These are phyloP conservation scores for Boletus sensibilis DNA, from an alignment of 768 basidiomycete species.

Conservation along the genomic window DNA sequence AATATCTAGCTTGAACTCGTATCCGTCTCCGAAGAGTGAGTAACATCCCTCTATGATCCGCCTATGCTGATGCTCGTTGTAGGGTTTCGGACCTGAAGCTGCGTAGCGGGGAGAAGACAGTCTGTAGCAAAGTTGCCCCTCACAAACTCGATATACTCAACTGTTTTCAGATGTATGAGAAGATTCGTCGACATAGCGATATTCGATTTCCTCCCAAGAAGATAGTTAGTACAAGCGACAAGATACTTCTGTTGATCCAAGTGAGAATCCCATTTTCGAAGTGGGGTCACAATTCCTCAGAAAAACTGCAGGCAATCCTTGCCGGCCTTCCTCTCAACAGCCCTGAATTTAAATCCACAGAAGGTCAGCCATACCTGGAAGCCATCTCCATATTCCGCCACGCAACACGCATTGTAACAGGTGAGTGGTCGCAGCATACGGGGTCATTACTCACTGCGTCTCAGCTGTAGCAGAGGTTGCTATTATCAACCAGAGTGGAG, in stretches of 20 bases:
- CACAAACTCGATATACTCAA: not conserved
- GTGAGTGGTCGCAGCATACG: constrained; percentile 35
- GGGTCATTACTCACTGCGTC: constrained; percentile 5
- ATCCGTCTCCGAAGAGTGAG: constrained; percentile 65
- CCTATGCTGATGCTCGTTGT: constrained; percentile 1
- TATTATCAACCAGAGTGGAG: constrained; percentile 60
- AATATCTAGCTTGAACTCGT: constrained; percentile 59
- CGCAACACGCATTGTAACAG: constrained; percentile 71
- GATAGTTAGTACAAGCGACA: constrained; percentile 68
- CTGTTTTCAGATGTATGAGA: constrained; percentile 53
- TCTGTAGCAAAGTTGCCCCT: constrained; percentile 23
- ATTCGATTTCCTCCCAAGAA: constrained; percentile 77
- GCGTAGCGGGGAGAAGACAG: constrained; percentile 74
- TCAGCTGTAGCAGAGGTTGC: constrained; percentile 79
- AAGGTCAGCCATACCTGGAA: constrained; percentile 73
- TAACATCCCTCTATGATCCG: not conserved
- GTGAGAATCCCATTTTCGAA: constrained; percentile 34
- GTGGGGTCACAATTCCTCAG: not conserved
- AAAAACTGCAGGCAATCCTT: constrained; percentile 57
- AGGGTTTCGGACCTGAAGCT: constrained; percentile 71
- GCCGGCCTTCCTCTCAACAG: constrained; percentile 67
- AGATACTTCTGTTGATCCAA: constrained; percentile 79
- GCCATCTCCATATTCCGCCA: constrained; percentile 71
- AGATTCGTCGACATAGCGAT: constrained; percentile 66
- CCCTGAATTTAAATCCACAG: constrained; percentile 66